These are phyloP conservation scores for Pyrenochaeta sp. DNA, from an alignment of 2,329 filamentous ascomycete genomes.

Conservation along the genomic window DNA sequence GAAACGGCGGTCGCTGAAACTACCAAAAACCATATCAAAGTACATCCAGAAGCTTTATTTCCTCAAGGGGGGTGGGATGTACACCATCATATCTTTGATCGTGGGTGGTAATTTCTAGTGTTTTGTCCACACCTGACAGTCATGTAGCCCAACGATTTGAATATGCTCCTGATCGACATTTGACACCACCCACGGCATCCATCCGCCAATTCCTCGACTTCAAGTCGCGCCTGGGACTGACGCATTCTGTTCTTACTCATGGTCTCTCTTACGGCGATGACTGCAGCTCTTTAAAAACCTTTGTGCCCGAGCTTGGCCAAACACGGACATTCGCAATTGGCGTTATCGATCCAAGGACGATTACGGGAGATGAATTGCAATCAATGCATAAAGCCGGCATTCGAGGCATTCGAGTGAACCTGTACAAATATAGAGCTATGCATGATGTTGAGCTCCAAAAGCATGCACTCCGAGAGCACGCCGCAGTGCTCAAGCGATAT, in stretches of 20 bases:
- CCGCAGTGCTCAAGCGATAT: constrained; percentile 21
- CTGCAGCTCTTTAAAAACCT: constrained; percentile 42
- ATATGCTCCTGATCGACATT: constrained; percentile 32
- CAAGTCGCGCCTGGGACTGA: constrained; percentile 35
- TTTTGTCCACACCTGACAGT: too few relatives aligned
- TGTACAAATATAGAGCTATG: constrained; percentile 49
- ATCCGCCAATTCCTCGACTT: constrained; percentile 32
- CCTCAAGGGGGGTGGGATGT: constrained; percentile 16
- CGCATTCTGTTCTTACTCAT: constrained; percentile 47
- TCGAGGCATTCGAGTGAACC: constrained; percentile 47
- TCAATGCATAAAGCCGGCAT: constrained; percentile 39
- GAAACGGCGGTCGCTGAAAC: background rate
- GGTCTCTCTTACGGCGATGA: constrained; percentile 50
- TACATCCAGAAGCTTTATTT: constrained; percentile 3
- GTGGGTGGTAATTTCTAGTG: constrained; percentile 4
- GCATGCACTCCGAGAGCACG: constrained; percentile 37
- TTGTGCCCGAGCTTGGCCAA: constrained; percentile 35
- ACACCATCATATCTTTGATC: constrained; percentile 20
- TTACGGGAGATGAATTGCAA: constrained; percentile 25
- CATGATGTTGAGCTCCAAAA: constrained; percentile 48
- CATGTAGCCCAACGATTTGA: constrained; percentile 20
- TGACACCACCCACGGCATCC: constrained; percentile 38
- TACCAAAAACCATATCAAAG: background rate
- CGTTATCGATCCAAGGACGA: constrained; percentile 39
- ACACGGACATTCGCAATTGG: constrained; percentile 37